Evolutionary conservation across 441 rosid species (phyloP), one percentile per base, ranked within the genome.

Genomic region (Capsella rubella): DNA sequence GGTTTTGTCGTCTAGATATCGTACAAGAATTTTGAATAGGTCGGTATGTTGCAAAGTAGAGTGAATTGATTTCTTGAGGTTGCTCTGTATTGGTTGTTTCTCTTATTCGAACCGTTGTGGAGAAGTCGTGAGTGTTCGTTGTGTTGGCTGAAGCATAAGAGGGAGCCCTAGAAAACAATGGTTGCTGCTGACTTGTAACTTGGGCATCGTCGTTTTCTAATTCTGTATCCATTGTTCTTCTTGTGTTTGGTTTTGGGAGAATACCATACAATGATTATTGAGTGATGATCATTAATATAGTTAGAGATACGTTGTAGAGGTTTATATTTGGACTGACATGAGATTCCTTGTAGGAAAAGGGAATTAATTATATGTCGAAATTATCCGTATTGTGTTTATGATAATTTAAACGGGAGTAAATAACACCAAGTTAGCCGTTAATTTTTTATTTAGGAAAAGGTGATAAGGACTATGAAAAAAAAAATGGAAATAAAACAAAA

Each of bases 351-450:
- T 16, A 47, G 52, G 27, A 18, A 49, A 8, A 10, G 28, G 2
- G 11, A 39, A 10, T 10, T 39, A 21, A 21, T 21, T 21, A 32
- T 6, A 39, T 39, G 11, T 39, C 13, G 13, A 47, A 15, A 47
- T 47, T 47, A 47, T 49, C 53, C 1, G 18, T 3, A 39, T 32
- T 6, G 51, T 46, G 21, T 15, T n/a, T 7, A 46, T 47, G 14
- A 50, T 21, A 21, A 18, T 21, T 50, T 18, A 21, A 21, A 21
- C 31, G 12, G 5, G 10, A 29, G 37, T 27, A 54, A 21, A 52
- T 52, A 56, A 32, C 8, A 34, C 42, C 28, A 35, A 58, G 46
- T 58, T 11, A 58, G 63, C 45, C 27, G 25, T 39, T 37, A 34
- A 1, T 11, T 59, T 3, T 1, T 15, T 34, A 6, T 34, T 34